phyloP scores from a whole-genome alignment of 345 rosid genomes.

The Acer campestre region DNA sequence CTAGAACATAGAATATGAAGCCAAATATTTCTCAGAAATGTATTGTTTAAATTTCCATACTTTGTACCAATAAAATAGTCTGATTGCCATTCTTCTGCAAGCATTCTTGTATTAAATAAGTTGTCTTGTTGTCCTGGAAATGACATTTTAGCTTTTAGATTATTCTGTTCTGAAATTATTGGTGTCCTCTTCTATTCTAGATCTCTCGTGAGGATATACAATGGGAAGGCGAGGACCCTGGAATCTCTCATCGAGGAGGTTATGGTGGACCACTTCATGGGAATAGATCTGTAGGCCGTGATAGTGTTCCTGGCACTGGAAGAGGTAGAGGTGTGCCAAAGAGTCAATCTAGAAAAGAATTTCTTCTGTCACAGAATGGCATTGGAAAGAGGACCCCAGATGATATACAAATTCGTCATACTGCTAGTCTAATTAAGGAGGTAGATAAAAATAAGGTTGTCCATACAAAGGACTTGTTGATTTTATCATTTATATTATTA shows the following conservation, averaged over 20 bases:
- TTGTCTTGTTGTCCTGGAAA: background rate
- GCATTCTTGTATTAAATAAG: background rate
- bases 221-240: conserved; percentile 72
- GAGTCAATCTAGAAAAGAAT: conserved; percentile 69
- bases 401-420: conserved; percentile 74
- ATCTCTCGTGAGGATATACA: conserved; percentile 82
- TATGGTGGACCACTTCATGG: conserved; percentile 48
- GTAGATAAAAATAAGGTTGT: conserved; percentile 39
- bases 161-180: background rate
- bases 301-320: conserved; percentile 47
- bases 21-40: background rate
- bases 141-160: background rate
- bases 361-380: conserved; percentile 71
- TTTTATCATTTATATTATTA: background rate
- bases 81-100: background rate
- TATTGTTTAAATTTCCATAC: background rate
- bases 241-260: conserved; percentile 52
- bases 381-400: conserved; percentile 59
- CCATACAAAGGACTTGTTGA: conserved; percentile 10
- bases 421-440: conserved; percentile 71
- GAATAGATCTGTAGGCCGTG: conserved; percentile 55
- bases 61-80: background rate
- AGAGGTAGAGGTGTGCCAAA: conserved; percentile 61
- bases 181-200: conserved; percentile 38
- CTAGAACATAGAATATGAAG: background rate